Evolutionary conservation across 1,284 basidiomycete species (phyloP).

Genomic region (Moniliella sp.): DNA sequence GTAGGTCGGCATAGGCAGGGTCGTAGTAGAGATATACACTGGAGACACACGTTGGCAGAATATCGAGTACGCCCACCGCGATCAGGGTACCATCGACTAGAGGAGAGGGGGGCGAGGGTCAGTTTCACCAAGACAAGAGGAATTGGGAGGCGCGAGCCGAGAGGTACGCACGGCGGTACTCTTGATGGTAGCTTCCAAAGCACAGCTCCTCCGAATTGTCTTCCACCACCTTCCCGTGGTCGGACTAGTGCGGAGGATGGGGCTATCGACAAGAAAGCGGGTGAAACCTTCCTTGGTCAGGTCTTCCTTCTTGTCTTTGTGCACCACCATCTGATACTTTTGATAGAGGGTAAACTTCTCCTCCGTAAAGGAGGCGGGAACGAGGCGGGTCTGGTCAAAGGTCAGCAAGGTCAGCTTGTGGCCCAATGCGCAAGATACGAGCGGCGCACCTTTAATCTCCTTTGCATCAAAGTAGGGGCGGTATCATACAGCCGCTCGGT

Average conservation of each 20-base stretch:
- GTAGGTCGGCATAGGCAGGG: slow-evolving; percentile 50
- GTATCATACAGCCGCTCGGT: background rate
- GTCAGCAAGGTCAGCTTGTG: background rate
- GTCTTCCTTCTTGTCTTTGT: slow-evolving; percentile 12
- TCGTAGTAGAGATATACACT: slow-evolving; percentile 92
- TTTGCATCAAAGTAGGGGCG: background rate
- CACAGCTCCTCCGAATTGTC: background rate
- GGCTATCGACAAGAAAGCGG: slow-evolving; percentile 17
- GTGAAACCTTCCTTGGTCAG: slow-evolving; percentile 14
- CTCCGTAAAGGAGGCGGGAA: slow-evolving; percentile 7
- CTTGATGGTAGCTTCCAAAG: slow-evolving; percentile 23
- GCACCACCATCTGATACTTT: slow-evolving; percentile 17
- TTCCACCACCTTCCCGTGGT: background rate
- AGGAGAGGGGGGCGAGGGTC: background rate
- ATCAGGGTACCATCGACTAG: slow-evolving; percentile 50
- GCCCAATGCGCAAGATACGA: background rate
- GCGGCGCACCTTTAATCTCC: background rate
- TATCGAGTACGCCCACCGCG: slow-evolving; percentile 71
- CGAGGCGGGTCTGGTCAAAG: slow-evolving; percentile 1
- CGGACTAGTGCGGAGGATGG: slow-evolving; percentile 1
- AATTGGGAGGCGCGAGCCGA: background rate
- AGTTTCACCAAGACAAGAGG: background rate
- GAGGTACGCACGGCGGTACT: slow-evolving; percentile 11
- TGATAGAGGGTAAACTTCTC: slow-evolving; percentile 27
- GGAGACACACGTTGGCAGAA: slow-evolving; percentile 69